Base-by-base conservation (phyloP, 768 basidiomycete species). In the Hypholoma fasciculare region DNA sequence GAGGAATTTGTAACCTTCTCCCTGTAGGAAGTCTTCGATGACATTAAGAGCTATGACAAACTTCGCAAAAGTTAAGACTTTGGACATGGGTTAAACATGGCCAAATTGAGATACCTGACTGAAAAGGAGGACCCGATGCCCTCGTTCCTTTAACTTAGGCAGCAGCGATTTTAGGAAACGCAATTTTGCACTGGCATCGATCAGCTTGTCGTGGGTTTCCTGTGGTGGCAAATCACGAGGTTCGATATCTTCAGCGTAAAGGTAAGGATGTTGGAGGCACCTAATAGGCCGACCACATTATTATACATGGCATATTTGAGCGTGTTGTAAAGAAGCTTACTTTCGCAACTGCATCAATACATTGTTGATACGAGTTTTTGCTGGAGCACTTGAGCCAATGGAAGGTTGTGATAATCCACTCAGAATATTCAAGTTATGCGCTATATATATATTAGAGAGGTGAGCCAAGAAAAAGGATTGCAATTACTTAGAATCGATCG, bases 191-290 rank as follows among this genome's bases (percentile, higher is more conserved):
- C 92, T 94, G 5, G 85, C 92, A 47, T 88, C 87, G 44, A 94
- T 86, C 37, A 97, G 73, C 63, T 88, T 89, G 42, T 86, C 85
- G 62, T 97, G 95, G 17, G 83, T 81, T 63, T 90, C 90, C 43
- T 69, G 69, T 2, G 71, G 65, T 13, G 81, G 63, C 20, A 94
- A 67, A 14, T 81, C 84, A 38, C 73, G 76, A 51, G 91, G 89
- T 63, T 97, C 96, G 19, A 98, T 88, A 43, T 87, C 86, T 52
- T 84, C 80, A 12, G 84, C 86, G 54, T 92, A 87, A 49, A 96
- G 80, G 68, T 96, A 96, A 0, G 95, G 94, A 71, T 97, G 95
- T 74, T 96, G 95, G 14, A 94, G 73, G 69, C 92, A 94, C 72
- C 92, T 94, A 52, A 2, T 23, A 42, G 40, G 3, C 9, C 30